A percentile compares a stretch with the other conserved stretches of the same genome.
Evolutionary conservation across 176 grass and related monocot species (phyloP).

Genomic region (Oryza meyeriana): DNA sequence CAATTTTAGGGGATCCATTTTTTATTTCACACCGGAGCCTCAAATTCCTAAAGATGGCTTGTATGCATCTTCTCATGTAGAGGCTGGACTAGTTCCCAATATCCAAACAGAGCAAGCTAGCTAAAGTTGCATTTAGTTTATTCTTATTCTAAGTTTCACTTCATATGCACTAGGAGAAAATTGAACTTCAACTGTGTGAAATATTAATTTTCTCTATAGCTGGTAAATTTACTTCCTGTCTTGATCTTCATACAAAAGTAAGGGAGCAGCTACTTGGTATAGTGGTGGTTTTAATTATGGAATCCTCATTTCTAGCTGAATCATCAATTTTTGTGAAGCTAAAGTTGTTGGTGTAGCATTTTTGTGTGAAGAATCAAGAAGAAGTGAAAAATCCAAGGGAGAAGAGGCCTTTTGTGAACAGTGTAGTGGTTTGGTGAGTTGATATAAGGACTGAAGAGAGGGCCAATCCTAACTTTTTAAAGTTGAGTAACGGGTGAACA

Average conservation of each 20-base stretch:
- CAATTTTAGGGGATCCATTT: too few relatives aligned
- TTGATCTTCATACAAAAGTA: background rate
- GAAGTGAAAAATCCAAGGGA: constrained; percentile 38
- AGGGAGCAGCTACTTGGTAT: background rate
- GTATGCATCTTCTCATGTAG: background rate
- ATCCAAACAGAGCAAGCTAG: background rate
- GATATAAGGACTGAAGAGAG: constrained; percentile 14
- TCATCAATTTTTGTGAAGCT: background rate
- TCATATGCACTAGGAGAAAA: background rate
- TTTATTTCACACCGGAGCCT: too few relatives aligned
- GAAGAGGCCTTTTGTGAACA: constrained; percentile 15
- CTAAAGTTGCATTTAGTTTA: background rate
- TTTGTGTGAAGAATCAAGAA: constrained; percentile 34
- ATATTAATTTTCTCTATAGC: background rate
- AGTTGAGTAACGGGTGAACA: constrained; percentile 35
- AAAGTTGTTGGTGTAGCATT: constrained; percentile 1
- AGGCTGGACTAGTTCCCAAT: background rate
- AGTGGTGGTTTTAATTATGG: background rate
- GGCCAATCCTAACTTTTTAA: constrained; percentile 40
- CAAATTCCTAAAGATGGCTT: background rate
- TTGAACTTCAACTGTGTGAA: background rate
- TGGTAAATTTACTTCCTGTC: background rate
- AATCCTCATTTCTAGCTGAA: background rate
- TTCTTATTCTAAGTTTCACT: background rate
- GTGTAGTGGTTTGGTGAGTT: constrained; percentile 24